Percentiles rank a stretch among this genome's conserved stretches.
These are phyloP conservation scores for Fusarium hostae DNA, from an alignment of 2,329 filamentous ascomycete genomes.

Conservation along the genomic window DNA sequence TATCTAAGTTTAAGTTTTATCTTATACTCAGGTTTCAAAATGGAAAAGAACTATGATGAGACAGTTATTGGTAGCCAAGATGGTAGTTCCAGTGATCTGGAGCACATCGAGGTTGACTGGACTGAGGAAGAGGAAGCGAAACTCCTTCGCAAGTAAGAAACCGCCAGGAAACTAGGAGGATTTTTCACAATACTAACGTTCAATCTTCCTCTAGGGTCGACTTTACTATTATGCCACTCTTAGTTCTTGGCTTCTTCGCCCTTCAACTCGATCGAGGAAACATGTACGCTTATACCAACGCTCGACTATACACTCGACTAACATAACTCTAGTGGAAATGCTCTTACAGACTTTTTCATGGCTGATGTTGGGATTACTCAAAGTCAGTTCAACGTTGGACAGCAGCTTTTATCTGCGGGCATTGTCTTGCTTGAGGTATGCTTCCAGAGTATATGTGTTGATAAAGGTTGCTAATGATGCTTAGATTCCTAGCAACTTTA, in stretches of 20 bases:
- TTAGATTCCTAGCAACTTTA: constrained; percentile 56
- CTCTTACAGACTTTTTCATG: constrained; percentile 58
- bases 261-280: constrained; percentile 54
- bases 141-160: constrained; percentile 45
- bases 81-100: constrained; percentile 24
- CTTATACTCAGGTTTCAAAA: background rate
- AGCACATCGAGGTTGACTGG: constrained; percentile 40
- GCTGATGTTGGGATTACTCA: constrained; percentile 58
- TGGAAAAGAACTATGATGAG: constrained; percentile 33
- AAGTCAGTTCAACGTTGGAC: constrained; percentile 60
- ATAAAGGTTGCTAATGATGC: background rate
- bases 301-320: background rate
- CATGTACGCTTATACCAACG: constrained; percentile 43
- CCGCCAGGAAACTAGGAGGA: background rate
- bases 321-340: constrained; percentile 48
- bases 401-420: constrained; percentile 58
- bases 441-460: too few species aligned
- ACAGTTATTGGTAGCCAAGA: constrained; percentile 8
- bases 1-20: background rate
- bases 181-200: too few species aligned
- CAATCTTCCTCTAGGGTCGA: constrained; percentile 52
- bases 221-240: constrained; percentile 56
- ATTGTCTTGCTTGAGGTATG: constrained; percentile 56
- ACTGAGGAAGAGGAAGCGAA: constrained; percentile 44
- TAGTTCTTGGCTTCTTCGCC: constrained; percentile 59